Percentiles rank a stretch among this genome's conserved stretches.
These are phyloP conservation scores for Cucurbita argyrosperma DNA, from an alignment of 306 rosid genomes.

Conservation along the genomic window DNA sequence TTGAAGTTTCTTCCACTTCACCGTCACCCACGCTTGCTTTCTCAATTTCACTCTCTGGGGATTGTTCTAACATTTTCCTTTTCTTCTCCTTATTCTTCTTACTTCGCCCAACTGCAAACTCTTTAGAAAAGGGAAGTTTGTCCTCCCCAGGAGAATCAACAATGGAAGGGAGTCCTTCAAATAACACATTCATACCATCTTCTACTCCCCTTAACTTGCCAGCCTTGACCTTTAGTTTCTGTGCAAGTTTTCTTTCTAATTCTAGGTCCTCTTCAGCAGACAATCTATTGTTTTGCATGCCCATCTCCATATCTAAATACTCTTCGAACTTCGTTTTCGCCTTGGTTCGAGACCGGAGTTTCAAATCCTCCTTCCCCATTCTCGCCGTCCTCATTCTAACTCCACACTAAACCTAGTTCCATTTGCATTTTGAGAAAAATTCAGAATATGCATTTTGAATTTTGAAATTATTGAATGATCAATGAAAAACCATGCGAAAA, in stretches of 20 bases:
- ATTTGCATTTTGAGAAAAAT: no score
- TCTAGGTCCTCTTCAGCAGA: conserved; percentile 50
- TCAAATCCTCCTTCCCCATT: conserved; percentile 10
- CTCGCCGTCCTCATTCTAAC: no score
- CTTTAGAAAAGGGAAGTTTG: conserved; percentile 9
- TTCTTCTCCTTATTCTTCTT: conserved; percentile 25
- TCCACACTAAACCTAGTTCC: background rate
- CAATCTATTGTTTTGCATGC: conserved; percentile 2
- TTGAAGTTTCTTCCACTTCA: conserved; percentile 14
- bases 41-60: conserved; percentile 15
- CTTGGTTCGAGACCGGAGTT: conserved; percentile 11
- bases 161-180: conserved; percentile 33
- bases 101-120: conserved; percentile 18
- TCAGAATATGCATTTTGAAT: background rate
- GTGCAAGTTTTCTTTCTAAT: conserved; percentile 67
- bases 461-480: no score
- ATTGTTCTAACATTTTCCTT: conserved; percentile 15
- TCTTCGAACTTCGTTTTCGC: conserved; percentile 27
- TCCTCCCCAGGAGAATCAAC: conserved; percentile 26
- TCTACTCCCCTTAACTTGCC: conserved; percentile 64
- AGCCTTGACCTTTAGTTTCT: conserved; percentile 69
- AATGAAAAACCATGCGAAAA: no score
- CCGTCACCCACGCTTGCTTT: conserved; percentile 16
- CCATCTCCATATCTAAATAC: conserved; percentile 27
- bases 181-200: conserved; percentile 47